These are phyloP conservation scores for Anthostomella pinea DNA, from an alignment of 2,329 filamentous ascomycete genomes.

Conservation along the genomic window DNA sequence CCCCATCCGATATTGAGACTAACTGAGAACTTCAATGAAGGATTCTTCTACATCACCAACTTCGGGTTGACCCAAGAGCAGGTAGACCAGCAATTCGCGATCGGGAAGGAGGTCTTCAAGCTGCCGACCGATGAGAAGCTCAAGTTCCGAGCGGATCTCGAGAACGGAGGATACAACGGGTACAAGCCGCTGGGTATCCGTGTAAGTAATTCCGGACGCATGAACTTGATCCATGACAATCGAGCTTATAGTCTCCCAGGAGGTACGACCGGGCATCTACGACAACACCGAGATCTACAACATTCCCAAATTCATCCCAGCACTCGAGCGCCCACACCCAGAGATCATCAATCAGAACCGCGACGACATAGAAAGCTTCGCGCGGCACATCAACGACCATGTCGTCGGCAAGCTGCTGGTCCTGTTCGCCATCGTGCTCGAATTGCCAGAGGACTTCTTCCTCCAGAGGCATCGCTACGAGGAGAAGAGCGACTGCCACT, in stretches of 20 bases:
- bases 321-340: slow-evolving; percentile 31
- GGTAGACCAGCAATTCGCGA: slow-evolving; percentile 59
- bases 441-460: slow-evolving; percentile 55
- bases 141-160: slow-evolving; percentile 50
- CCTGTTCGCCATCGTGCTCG: slow-evolving; percentile 48
- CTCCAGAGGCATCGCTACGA: slow-evolving; percentile 53
- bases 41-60: slow-evolving; percentile 63
- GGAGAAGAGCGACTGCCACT: slow-evolving; percentile 51
- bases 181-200: slow-evolving; percentile 47
- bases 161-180: slow-evolving; percentile 55
- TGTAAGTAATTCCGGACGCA: slow-evolving; percentile 6
- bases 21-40: slow-evolving; percentile 25
- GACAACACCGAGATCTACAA: slow-evolving; percentile 42
- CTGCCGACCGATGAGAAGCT: slow-evolving; percentile 57
- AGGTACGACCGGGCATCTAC: slow-evolving; percentile 32
- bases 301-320: slow-evolving; percentile 39
- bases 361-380: slow-evolving; percentile 34
- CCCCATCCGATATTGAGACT: background rate
- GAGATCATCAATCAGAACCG: slow-evolving; percentile 31
- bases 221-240: background rate
- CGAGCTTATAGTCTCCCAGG: slow-evolving; percentile 9
- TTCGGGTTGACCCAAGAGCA: slow-evolving; percentile 60
- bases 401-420: slow-evolving; percentile 34
- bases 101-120: slow-evolving; percentile 57
- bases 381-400: slow-evolving; percentile 33